Conservation (phyloP, 2,329 filamentous ascomycete species). For the Fusarium beomiforme region DNA sequence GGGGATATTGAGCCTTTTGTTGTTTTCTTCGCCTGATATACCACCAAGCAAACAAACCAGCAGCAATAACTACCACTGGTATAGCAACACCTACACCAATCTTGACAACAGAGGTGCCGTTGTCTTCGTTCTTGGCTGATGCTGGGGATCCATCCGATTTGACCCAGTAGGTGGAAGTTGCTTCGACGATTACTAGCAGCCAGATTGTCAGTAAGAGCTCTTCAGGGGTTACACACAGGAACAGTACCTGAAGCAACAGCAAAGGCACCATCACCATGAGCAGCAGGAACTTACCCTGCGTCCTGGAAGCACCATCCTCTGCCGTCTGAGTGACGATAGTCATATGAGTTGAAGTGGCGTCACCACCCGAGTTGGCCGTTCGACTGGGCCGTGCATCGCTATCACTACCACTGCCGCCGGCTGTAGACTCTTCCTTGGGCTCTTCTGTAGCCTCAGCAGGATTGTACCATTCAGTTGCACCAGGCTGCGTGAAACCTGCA, state of each 20-base stretch:
- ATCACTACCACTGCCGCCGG: not conserved
- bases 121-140: conserved; percentile 13
- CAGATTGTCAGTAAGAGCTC: conserved; percentile 1
- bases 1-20: not conserved
- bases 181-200: conserved; percentile 37
- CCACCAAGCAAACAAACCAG: conserved; percentile 22
- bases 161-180: conserved; percentile 37
- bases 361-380: conserved; percentile 29
- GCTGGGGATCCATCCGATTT: conserved; percentile 35
- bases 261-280: conserved; percentile 39
- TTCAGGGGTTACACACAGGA: not conserved
- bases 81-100: conserved; percentile 36
- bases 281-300: conserved; percentile 45
- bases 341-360: conserved; percentile 36
- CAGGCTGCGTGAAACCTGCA: conserved; percentile 40
- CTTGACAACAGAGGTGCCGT: conserved; percentile 18
- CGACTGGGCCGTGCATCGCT: conserved; percentile 31
- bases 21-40: conserved; percentile 26
- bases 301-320: conserved; percentile 34
- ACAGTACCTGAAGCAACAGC: conserved; percentile 44
- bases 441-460: conserved; percentile 36
- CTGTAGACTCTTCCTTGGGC: conserved; percentile 20
- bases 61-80: conserved; percentile 20
- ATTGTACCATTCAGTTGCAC: conserved; percentile 40
- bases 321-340: conserved; percentile 42